Base-by-base conservation (phyloP, 345 rosid species). In the Firmiana major region DNA sequence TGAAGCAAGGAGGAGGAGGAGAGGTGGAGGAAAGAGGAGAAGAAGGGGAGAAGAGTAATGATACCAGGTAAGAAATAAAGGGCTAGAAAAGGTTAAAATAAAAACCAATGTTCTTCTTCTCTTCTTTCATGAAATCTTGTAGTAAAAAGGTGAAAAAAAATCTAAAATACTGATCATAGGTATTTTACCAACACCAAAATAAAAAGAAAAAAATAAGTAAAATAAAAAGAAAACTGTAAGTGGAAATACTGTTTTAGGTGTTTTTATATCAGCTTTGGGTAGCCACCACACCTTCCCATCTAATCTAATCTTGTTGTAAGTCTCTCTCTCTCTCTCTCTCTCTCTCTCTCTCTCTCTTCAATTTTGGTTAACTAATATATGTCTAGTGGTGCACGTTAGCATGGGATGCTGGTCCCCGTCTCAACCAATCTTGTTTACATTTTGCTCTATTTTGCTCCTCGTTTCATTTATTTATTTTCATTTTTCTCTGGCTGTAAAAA, bases 301-400 rank as follows among this genome's bases (percentile, higher is more conserved):
- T 77, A 85, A 76, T 85, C 86, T 79, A 66, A 75, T 84, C 78
- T 68, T 68, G 69, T 55, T 63, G 66, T 46, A 36, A 72, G n/a
- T 55, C 43, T 75, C 28, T 31, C 34, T 31, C 34, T 31, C 34
- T 31, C 34, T 31, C 34, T 31, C 34, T 31, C 34, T 31, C 3
- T 31, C 3, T 31, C 3, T 31, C 34, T 16, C 49, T 36, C 67
- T 24, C 68, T 51, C 58, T 68, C 72, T 75, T 82, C 71, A 66
- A 70, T 77, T 75, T 81, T 84, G 79, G 79, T 67, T 79, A 80
- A 68, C 79, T 81, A 80, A 86, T 86, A 77, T 85, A 75, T 75
- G 80, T 83, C 80, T 81, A 83, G 89, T 77, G 90, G 90, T 89
- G 90, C 93, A 92, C 83, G 90, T 91, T 94, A 90, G 92, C 90